Evolutionary conservation across 441 rosid genomes (phyloP), one percentile per base, ranked within the genome.

Genomic region (Capsella rubella): DNA sequence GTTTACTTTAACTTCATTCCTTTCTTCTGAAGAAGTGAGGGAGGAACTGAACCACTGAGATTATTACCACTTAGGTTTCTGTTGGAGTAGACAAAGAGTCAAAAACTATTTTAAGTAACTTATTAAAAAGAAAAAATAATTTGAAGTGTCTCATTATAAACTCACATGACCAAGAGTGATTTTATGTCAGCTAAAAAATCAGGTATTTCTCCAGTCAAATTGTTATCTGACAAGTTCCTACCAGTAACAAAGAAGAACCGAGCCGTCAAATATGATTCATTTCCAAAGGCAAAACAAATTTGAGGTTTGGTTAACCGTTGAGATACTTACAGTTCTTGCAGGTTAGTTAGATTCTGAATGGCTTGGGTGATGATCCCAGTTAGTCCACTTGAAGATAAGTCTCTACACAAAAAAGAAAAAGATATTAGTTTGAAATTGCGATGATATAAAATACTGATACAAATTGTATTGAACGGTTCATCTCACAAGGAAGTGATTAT

Each of bases 201-300:
- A 15, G 87, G 88, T 76, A 87, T 59, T 31, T 45, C 52, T 74
- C 88, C 87, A 35, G 68, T 68, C 67, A 85, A 77, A 54, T 49
- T 79, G 55, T 82, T 87, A 72, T 80, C 74, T 14, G 90, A 82
- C 32, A 82, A 71, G 60, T 85, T 81, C 79, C 86, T 83, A 71
- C 32, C 10, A 74, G 11, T 31, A 6, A 4, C 2, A 21, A 63
- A 42, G 29, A 5, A 4, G 0, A 6, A 29, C 28, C 28, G 0
- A 39, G 40, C 3, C 18, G 35, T 50, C 29, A 37, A 49, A 34
- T 65, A 31, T 4, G 8, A 31, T 31, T 18, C 18, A 49, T 47
- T 31, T 61, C 52, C 55, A 57, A 42, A 34, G 13, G 18, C 27
- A 1, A 11, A 34, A 43, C 4, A 45, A 15, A 10, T 42, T 21